These are phyloP conservation scores for Wickerhamomyces hampshirensis DNA, from an alignment of 805 yeast species.

Conservation along the genomic window DNA sequence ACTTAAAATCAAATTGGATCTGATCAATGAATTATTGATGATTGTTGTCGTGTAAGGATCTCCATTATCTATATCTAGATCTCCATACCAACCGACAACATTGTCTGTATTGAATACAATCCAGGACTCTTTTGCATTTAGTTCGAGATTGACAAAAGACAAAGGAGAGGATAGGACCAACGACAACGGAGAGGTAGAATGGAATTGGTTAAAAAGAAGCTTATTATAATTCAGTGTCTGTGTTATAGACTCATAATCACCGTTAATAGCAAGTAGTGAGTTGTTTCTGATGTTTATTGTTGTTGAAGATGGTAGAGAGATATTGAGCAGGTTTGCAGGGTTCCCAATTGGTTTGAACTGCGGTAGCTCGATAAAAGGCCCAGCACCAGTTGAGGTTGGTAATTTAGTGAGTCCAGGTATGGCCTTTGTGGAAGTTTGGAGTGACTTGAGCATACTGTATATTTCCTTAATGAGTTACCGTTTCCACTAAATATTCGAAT, in stretches of 20 bases:
- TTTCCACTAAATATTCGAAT: too few species aligned
- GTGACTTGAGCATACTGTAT: too few species aligned
- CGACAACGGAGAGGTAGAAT: conserved; percentile 16
- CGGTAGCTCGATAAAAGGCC: conserved; percentile 27
- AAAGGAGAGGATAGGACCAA: conserved; percentile 10
- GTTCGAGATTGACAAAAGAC: conserved; percentile 14
- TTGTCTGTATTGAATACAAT: conserved; percentile 9
- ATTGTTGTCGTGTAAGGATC: conserved; percentile 2
- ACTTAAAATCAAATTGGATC: conserved; percentile 27
- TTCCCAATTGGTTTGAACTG: conserved; percentile 26
- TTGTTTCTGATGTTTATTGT: conserved; percentile 20
- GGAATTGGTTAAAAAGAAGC: conserved; percentile 15
- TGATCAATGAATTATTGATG: conserved; percentile 11
- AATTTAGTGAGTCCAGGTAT: conserved; percentile 8
- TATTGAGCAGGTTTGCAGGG: conserved; percentile 23
- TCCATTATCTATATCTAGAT: conserved; percentile 2
- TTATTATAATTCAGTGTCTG: conserved; percentile 6
- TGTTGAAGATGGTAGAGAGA: conserved; percentile 21
- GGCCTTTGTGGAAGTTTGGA: too few species aligned
- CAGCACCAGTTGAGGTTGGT: conserved; percentile 23
- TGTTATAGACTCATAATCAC: conserved; percentile 6
- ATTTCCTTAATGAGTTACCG: too few species aligned
- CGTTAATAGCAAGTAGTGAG: conserved; percentile 20
- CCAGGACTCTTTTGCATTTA: conserved; percentile 11
- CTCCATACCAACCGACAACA: conserved; percentile 20